Conservation (phyloP, 2,329 filamentous ascomycete genomes). For the Arthrinium phaeospermum region DNA sequence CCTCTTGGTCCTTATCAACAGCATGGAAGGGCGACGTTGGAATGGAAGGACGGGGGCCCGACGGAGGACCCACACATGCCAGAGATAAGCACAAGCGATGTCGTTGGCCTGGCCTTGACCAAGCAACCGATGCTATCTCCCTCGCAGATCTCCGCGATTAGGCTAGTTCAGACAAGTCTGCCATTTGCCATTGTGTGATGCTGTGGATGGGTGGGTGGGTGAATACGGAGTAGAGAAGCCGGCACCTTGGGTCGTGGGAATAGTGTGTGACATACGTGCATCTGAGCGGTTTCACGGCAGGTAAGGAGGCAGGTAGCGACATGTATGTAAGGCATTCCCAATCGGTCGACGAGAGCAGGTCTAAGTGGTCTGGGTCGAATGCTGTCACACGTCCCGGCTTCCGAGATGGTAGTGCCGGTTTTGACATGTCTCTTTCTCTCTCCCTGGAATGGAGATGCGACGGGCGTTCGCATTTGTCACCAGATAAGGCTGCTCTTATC, state of each 20-base stretch:
- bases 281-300: not conserved
- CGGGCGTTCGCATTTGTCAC: not conserved
- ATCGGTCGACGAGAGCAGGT: not conserved
- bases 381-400: not conserved
- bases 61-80: constrained; percentile 22
- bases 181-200: not conserved
- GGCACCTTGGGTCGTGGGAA: not conserved
- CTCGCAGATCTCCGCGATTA: constrained; percentile 29
- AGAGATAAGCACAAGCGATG: constrained; percentile 32
- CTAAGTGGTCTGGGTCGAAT: not conserved
- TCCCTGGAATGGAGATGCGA: too few species aligned
- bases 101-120: constrained; percentile 28
- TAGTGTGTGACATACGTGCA: not conserved
- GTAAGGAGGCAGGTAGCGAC: too few species aligned
- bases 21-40: not conserved
- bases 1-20: not conserved
- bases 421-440: not conserved
- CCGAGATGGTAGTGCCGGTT: not conserved
- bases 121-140: not conserved
- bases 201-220: not conserved
- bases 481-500: constrained; percentile 13
- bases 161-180: not conserved
- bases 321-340: not conserved
- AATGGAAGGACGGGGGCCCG: constrained; percentile 22
- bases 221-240: not conserved